Base-by-base conservation (phyloP, 495 filamentous ascomycete species). In the Echria macrotheca region DNA sequence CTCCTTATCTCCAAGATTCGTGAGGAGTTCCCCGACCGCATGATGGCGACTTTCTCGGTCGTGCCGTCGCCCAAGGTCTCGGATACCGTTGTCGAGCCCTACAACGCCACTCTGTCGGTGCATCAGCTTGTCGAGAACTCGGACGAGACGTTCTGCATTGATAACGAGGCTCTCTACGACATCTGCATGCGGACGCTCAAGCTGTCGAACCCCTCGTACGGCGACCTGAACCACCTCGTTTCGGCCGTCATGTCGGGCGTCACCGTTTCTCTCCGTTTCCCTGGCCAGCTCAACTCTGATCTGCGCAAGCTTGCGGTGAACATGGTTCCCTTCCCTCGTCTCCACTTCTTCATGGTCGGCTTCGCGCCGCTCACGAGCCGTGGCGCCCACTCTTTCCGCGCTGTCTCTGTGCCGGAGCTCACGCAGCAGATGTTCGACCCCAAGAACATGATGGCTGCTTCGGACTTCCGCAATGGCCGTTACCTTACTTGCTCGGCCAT, bases 361-460 rank as follows among this genome's bases (percentile, higher is more conserved):
- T 99, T 99, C 72, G 91, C 93, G 70, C 93, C 93, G 68, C 83
- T 99, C 58, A 99, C 93, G 68, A 91, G 87, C 80, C 89, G 93
- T 71, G 89, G 91, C 64, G 82, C 91, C 61, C 67, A 90, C 80
- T 85, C 84, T 53, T 99, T 97, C 93, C 94, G 93, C 68, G 90
- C 94, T 55, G 85, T 99, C 70, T 87, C 83, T 66, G 93, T 99
- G 52, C 93, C 94, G 26, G 93, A 99, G 80, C 81, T 99, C 72
- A 99, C 93, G 66, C 93, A 99, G 79, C 93, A 99, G 74, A 99
- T 99, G 90, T 99, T 89, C 79, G 93, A 99, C 79, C 93, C 93
- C 65, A 99, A 99, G 87, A 99, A 99, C 83, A 99, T 99, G 93
- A 99, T 99, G 93, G 93, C 93, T 73, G 93, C 93, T 48, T 93